Base-by-base conservation (phyloP, 495 filamentous ascomycete species). In the Evansstolkia leycettana region DNA sequence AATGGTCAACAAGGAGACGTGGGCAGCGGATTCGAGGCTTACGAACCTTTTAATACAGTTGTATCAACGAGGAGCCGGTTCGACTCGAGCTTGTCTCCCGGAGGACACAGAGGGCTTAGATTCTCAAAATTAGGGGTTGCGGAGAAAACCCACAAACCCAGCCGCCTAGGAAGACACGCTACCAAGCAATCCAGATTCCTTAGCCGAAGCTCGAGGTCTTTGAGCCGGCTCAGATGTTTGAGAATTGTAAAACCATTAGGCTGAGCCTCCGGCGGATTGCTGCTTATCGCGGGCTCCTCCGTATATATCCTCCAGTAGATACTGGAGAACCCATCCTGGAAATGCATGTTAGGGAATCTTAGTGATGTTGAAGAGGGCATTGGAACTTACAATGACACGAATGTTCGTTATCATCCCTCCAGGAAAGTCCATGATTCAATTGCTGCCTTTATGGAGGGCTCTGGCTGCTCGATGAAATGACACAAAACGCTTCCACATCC, bases 221-320 rank as follows among this genome's bases (percentile, higher is more conserved):
- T 67, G 19, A 67, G 49, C 26, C 60, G 62, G 40, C 61, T 60
- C 8, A 65, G 47, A 50, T 65, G 61, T 29, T 58, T 65, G 14
- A 67, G 47, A 34, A 65, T 62, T 2, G 55, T 59, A 33, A 55
- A 62, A 26, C 58, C 57, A 46, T 61, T 67, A 23, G 58, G 44
- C 7, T 54, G 53, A 12, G 50, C 45, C 13, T 67, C 64, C 17
- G 48, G 48, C n/a, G 58, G 39, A 25, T 47, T 42, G 41, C 49
- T 62, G 11, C 48, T 29, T 35, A 52, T 57, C 40, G 46, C 48
- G 26, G 48, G 41, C 33, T 65, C 64, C 39, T 65, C 64, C 13
- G 60, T 64, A 43, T 67, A 67, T 41, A 65, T 65, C 40, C 64
- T 61, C 61, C 61, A 67, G 32, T 65, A 60, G 7, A 68, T 65